These are phyloP conservation scores for Trypanosoma cruzi DNA, from an alignment of 208 protist genomes.

Conservation along the genomic window DNA sequence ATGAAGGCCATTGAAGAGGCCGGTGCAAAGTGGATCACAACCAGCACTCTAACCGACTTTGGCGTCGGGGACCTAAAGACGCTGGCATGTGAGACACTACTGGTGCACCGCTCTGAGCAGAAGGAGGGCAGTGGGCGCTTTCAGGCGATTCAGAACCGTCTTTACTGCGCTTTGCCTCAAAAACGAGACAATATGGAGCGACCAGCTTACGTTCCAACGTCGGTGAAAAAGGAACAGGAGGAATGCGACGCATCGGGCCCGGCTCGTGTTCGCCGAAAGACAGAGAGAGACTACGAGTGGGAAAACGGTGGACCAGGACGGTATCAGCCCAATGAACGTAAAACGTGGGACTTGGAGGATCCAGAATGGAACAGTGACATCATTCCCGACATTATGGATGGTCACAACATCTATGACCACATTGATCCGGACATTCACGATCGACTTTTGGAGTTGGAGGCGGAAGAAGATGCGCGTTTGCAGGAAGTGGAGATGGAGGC, in stretches of 20 bases:
- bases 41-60: constrained; percentile 96
- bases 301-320: constrained; percentile 93
- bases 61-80: constrained; percentile 93
- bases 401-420: constrained; percentile 99
- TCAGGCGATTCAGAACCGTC: constrained; percentile 91
- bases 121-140: constrained; percentile 94
- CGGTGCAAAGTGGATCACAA: constrained; percentile 91
- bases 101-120: constrained; percentile 94
- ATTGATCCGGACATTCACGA: constrained; percentile 99
- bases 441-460: constrained; percentile 90
- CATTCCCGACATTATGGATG: constrained; percentile 99
- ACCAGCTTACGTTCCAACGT: constrained; percentile 73
- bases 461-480: constrained; percentile 92
- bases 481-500: constrained; percentile 95
- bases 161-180: constrained; percentile 90
- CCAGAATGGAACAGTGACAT: constrained; percentile 98
- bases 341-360: constrained; percentile 93
- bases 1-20: constrained; percentile 83
- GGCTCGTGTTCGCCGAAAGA: constrained; percentile 66
- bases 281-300: constrained; percentile 92
- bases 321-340: constrained; percentile 90
- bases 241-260: constrained; percentile 36
- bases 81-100: constrained; percentile 95
- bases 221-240: constrained; percentile 50
- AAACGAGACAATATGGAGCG: constrained; percentile 91